Conservation (phyloP, 805 yeast species). For the Priceomyces medius region DNA sequence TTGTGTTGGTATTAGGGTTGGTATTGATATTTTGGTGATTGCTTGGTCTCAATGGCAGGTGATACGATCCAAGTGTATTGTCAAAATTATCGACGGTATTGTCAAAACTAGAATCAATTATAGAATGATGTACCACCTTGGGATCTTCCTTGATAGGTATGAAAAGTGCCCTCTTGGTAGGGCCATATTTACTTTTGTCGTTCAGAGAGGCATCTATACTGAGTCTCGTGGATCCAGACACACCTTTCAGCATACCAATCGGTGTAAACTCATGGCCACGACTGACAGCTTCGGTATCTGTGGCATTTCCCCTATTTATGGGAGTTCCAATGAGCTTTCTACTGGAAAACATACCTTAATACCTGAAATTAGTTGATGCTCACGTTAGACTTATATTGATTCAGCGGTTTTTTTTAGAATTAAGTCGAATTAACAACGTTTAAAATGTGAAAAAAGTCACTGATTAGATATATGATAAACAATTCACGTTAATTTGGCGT, state of each 20-base stretch:
- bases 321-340: conserved; percentile 16
- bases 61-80: conserved; percentile 12
- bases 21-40: not conserved
- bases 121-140: conserved; percentile 2
- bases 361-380: not conserved
- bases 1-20: not conserved
- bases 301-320: not conserved
- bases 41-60: conserved; percentile 5
- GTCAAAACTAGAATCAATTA: conserved; percentile 14
- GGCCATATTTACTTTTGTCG: not conserved
- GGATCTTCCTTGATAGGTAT: conserved; percentile 6
- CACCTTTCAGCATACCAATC: conserved; percentile 11
- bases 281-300: not conserved
- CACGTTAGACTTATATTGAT: not conserved
- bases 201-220: not conserved
- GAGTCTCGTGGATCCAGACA: conserved; percentile 2
- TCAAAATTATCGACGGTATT: conserved; percentile 17
- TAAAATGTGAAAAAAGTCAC: not conserved
- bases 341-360: conserved; percentile 13
- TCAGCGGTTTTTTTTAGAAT: not conserved
- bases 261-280: conserved; percentile 17
- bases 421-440: not conserved
- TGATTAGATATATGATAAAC: not conserved
- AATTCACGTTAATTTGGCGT: not conserved
- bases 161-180: conserved; percentile 7